phyloP scores from a whole-genome alignment of 768 basidiomycete species.

The Boletus rubropictus region DNA sequence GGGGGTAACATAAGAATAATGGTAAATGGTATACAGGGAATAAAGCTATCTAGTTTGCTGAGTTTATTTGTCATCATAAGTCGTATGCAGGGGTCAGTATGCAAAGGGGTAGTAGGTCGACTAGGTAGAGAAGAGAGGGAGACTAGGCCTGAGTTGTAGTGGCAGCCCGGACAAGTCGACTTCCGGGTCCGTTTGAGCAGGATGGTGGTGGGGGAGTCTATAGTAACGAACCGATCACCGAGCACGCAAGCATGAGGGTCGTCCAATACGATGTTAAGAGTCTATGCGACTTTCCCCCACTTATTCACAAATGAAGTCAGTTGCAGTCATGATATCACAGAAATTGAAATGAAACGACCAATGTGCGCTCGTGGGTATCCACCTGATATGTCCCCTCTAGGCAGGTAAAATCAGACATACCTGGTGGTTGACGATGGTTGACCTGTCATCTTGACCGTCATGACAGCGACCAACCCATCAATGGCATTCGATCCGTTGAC shows the following conservation, averaged over 20 bases:
- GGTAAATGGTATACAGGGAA: not conserved
- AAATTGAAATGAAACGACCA: not conserved
- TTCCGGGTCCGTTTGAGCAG: not conserved
- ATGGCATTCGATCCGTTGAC: conserved; percentile 51
- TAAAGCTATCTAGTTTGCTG: not conserved
- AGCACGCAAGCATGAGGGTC: conserved; percentile 11
- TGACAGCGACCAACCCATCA: conserved; percentile 79
- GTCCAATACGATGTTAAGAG: conserved; percentile 10
- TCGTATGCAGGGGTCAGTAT: not conserved
- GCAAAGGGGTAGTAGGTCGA: not conserved
- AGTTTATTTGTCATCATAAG: not conserved
- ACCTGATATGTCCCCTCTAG: not conserved
- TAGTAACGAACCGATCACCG: conserved; percentile 6
- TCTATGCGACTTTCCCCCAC: conserved; percentile 13
- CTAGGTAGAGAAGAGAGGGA: not conserved
- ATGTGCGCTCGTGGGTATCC: not conserved
- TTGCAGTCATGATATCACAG: not conserved
- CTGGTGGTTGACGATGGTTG: conserved; percentile 26
- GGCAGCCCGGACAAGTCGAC: not conserved
- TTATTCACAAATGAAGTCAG: conserved; percentile 6
- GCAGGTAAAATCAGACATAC: conserved; percentile 10
- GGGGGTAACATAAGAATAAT: too few relatives aligned
- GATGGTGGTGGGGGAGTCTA: conserved; percentile 3
- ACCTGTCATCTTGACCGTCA: conserved; percentile 62
- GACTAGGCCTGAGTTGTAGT: not conserved